These are phyloP conservation scores for Penicillium pancosmium DNA, from an alignment of 495 filamentous ascomycete genomes.

Conservation along the genomic window DNA sequence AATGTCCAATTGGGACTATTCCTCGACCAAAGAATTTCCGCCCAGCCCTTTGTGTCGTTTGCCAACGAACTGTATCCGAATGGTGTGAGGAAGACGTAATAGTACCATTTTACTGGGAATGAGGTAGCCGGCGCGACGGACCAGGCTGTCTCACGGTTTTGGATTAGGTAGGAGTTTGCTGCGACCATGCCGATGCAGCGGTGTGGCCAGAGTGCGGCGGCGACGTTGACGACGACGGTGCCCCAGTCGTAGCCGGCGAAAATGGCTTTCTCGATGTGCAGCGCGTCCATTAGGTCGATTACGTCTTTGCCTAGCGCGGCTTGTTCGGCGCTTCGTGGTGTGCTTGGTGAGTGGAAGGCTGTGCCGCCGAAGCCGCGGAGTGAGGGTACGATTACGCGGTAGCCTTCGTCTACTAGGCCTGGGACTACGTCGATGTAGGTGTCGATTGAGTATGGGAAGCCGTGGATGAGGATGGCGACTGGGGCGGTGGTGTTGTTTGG, in stretches of 20 bases:
- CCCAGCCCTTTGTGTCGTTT: conserved; percentile 7
- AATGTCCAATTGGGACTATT: not conserved
- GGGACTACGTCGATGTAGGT: conserved; percentile 26
- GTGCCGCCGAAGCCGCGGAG: conserved; percentile 27
- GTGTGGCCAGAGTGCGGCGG: conserved; percentile 18
- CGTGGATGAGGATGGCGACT: conserved; percentile 18
- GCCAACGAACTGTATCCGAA: not conserved
- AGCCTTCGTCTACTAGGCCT: conserved; percentile 18
- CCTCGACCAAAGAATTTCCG: not conserved
- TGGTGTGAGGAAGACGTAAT: conserved; percentile 5
- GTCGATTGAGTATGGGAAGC: conserved; percentile 29
- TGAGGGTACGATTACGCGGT: conserved; percentile 31
- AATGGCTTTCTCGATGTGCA: conserved; percentile 15
- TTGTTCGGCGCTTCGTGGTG: conserved; percentile 25
- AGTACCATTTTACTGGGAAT: not conserved
- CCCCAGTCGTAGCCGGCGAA: conserved; percentile 20
- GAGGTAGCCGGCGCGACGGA: conserved; percentile 1
- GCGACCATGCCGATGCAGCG: conserved; percentile 18
- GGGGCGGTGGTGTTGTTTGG: conserved; percentile 13
- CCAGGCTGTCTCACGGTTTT: conserved; percentile 20
- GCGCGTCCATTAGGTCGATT: conserved; percentile 11
- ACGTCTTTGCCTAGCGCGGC: conserved; percentile 26
- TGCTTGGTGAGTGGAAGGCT: conserved; percentile 18
- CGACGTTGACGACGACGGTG: conserved; percentile 12
- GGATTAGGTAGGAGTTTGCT: conserved; percentile 20